Evolutionary conservation across 164 flowering plant genomes (phyloP), one percentile per base, ranked within the genome.

Genomic region (Sedum album): DNA sequence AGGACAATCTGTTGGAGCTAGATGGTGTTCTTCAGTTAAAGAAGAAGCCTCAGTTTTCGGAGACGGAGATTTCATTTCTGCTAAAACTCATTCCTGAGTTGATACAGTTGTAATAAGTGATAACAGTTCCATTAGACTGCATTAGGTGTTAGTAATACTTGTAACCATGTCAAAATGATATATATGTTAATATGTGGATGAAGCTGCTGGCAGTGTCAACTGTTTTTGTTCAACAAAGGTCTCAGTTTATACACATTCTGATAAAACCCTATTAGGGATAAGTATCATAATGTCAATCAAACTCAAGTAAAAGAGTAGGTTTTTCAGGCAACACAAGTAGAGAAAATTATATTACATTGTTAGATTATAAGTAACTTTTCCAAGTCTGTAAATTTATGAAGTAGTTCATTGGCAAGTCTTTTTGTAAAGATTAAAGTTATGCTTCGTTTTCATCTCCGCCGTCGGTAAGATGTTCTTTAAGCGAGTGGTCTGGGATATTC

Each of bases 1-100:
- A 31, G 2, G 77, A 33, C 13, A 76, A 70, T 49, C 82, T 51
- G 31, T 80, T 76, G 10, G 77, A 63, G 51, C 20, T 66, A 65
- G 26, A 30, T 23, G 21, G 66, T 17, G 17, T 44, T 44, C 11
- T 15, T 17, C 48, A 44, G 42, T 31, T 21, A 46, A 41, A 65
- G 48, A 30, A 57, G 25, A 79, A 78, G 66, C 83, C 80, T 0
- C 57, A 71, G 18, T 87, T 89, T 79, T 85, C 93, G 8, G 78
- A 85, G 75, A 72, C 39, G 49, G 98, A 91, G 74, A 77, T 89
- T 23, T 79, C 93, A 0, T 93, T 93, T 76, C 80, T 91, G 36
- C 79, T 91, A 42, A 91, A 87, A 79, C 90, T 93, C 60, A 89
- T 93, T 2, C 93, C 97, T 11, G 84, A 93, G 60, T 76, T 93